phyloP scores from a whole-genome alignment of 2,329 filamentous ascomycete genomes.

The Aspergillus novofumigatus region DNA sequence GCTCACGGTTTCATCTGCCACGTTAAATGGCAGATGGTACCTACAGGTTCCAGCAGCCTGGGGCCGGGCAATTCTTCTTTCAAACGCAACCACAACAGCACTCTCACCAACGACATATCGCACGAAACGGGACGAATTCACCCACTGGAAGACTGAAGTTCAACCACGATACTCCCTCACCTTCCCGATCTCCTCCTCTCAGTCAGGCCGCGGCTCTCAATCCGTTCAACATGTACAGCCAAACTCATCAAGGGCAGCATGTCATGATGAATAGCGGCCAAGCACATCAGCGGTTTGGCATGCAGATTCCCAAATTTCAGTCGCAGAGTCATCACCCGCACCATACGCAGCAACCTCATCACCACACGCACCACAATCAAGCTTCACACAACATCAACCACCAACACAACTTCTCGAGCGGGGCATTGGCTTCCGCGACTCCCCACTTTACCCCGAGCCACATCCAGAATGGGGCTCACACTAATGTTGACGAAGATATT shows the following conservation, averaged over 20 bases:
- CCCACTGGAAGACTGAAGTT: slow-evolving; percentile 44
- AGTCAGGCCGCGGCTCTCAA: slow-evolving; percentile 41
- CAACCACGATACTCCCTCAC: slow-evolving; percentile 45
- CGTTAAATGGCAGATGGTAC: slow-evolving; percentile 54
- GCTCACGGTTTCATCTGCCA: slow-evolving; percentile 43
- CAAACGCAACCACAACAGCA: slow-evolving; percentile 42
- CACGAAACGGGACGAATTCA: slow-evolving; percentile 44
- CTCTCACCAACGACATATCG: slow-evolving; percentile 41
- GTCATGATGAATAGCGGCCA: slow-evolving; percentile 49
- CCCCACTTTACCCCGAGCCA: slow-evolving; percentile 58
- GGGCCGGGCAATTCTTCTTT: slow-evolving; percentile 49
- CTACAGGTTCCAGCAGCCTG: slow-evolving; percentile 53
- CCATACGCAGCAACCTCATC: slow-evolving; percentile 41
- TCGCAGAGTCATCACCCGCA: slow-evolving; percentile 45
- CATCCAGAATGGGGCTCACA: slow-evolving; percentile 57
- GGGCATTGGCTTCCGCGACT: slow-evolving; percentile 43
- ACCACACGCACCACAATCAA: slow-evolving; percentile 42
- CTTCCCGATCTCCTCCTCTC: slow-evolving; percentile 44
- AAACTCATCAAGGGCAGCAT: slow-evolving; percentile 46
- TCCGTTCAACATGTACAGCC: slow-evolving; percentile 46
- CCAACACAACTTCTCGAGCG: slow-evolving; percentile 48
- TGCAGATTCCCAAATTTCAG: slow-evolving; percentile 47
- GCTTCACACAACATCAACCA: slow-evolving; percentile 42
- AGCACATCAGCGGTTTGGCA: slow-evolving; percentile 46
- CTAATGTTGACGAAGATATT: slow-evolving; percentile 52